Conservation (phyloP, 768 basidiomycete genomes). For the Tulasnella sp. region DNA sequence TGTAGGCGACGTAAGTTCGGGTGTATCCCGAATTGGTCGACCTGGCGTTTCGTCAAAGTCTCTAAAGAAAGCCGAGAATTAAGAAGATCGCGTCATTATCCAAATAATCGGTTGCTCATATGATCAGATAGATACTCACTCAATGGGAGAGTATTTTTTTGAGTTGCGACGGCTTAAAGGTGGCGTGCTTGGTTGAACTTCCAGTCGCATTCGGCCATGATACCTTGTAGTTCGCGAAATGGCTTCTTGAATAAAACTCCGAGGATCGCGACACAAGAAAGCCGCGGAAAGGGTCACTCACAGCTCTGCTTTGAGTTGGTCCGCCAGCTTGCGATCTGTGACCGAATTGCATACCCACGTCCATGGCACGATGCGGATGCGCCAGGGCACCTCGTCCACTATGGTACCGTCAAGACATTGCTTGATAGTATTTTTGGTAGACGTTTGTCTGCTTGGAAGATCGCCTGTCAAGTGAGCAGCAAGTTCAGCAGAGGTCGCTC, state of each 20-base stretch:
- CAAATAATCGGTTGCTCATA: neutral
- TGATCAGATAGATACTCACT: neutral
- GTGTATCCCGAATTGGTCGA: neutral
- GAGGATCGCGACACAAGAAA: neutral
- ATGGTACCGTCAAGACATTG: slow-evolving; percentile 1
- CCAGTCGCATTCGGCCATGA: no score
- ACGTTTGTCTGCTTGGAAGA: neutral
- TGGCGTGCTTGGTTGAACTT: no score
- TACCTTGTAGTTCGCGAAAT: no score
- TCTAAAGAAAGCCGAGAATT: neutral
- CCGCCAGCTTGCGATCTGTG: neutral
- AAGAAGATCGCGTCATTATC: no score
- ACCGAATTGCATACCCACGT: slow-evolving; percentile 4
- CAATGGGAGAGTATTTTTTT: neutral
- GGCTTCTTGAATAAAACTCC: no score
- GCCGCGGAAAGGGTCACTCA: neutral
- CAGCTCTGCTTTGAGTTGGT: slow-evolving; percentile 12
- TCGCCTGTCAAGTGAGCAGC: neutral
- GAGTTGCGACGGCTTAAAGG: neutral
- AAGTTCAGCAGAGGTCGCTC: neutral
- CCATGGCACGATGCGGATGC: slow-evolving; percentile 9
- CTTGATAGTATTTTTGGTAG: slow-evolving; percentile 9
- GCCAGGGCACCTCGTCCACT: slow-evolving; percentile 7
- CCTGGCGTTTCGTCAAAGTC: slow-evolving; percentile 7
- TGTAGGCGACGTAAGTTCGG: neutral